Conservation (phyloP, 2,329 filamentous ascomycete species). For the Cladobotryum protrusum region DNA sequence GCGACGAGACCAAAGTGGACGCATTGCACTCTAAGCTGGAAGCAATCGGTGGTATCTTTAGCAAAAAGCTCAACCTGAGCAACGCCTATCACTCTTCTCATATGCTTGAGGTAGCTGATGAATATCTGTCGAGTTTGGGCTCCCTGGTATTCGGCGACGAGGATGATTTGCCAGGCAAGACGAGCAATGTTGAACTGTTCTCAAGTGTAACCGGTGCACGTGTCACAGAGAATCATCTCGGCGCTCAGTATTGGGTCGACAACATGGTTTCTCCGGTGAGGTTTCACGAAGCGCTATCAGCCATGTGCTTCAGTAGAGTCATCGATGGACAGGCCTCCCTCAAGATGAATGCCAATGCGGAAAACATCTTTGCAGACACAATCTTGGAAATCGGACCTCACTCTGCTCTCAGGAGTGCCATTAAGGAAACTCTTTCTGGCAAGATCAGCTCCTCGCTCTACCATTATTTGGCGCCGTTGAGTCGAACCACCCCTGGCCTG, state of each 20-base stretch:
- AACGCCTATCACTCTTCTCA: conserved; percentile 9
- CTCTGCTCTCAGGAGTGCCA: conserved; percentile 12
- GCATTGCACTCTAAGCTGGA: not conserved
- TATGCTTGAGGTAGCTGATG: conserved; percentile 2
- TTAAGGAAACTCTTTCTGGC: conserved; percentile 1
- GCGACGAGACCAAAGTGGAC: conserved; percentile 3
- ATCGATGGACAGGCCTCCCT: conserved; percentile 2
- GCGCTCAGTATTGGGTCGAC: conserved; percentile 6
- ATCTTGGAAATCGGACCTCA: conserved; percentile 19
- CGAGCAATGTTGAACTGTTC: conserved; percentile 1
- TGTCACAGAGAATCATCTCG: conserved; percentile 1
- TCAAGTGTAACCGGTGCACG: conserved; percentile 2
- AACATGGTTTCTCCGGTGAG: conserved; percentile 21
- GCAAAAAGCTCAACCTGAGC: conserved; percentile 4
- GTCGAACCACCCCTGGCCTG: not conserved
- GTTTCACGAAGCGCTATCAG: conserved; percentile 8
- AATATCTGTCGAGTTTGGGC: not conserved
- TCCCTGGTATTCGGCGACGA: not conserved
- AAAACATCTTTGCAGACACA: conserved; percentile 5
- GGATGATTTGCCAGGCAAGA: not conserved
- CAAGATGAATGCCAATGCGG: not conserved
- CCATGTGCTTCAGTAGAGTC: conserved; percentile 4
- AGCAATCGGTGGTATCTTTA: conserved; percentile 1
- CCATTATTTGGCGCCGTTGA: not conserved
- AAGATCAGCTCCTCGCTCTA: not conserved